Conservation (phyloP, 257 asterid genomes). For the Gentiana macrophylla region DNA sequence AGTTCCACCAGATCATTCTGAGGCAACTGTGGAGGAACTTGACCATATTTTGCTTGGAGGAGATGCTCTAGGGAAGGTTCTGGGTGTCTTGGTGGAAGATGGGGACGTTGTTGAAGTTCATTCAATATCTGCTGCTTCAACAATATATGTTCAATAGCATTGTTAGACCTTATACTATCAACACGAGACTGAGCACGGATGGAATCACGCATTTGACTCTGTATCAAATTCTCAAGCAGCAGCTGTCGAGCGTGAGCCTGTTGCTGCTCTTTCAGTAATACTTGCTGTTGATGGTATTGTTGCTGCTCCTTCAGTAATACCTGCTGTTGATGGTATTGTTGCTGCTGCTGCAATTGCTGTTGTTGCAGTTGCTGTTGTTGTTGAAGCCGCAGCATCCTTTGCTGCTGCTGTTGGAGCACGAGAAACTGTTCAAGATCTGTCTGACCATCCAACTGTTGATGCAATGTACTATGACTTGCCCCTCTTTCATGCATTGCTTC, state of each 20-base stretch:
- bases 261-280: slow-evolving; percentile 73
- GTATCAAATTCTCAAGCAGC: slow-evolving; percentile 71
- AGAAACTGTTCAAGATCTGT: slow-evolving; percentile 54
- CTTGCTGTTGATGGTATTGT: slow-evolving; percentile 71
- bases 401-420: slow-evolving; percentile 68
- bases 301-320: slow-evolving; percentile 44
- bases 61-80: slow-evolving; percentile 81
- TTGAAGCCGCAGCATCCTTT: slow-evolving; percentile 35
- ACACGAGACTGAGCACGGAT: slow-evolving; percentile 53
- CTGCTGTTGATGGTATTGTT: slow-evolving; percentile 41
- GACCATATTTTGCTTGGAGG: slow-evolving; percentile 72
- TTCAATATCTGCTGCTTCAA: slow-evolving; percentile 70
- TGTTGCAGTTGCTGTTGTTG: slow-evolving; percentile 55
- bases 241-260: slow-evolving; percentile 70
- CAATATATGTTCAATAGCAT: slow-evolving; percentile 62
- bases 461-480: slow-evolving; percentile 42
- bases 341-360: slow-evolving; percentile 19
- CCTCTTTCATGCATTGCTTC: slow-evolving; percentile 49
- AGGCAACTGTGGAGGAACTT: slow-evolving; percentile 50
- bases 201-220: slow-evolving; percentile 65
- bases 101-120: slow-evolving; percentile 67
- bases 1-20: slow-evolving; percentile 66
- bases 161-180: slow-evolving; percentile 59
- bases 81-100: slow-evolving; percentile 58
- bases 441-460: slow-evolving; percentile 47